Conservation (phyloP, 192 early-diverging fungal genomes). For the Pilobolus umbonatus region DNA sequence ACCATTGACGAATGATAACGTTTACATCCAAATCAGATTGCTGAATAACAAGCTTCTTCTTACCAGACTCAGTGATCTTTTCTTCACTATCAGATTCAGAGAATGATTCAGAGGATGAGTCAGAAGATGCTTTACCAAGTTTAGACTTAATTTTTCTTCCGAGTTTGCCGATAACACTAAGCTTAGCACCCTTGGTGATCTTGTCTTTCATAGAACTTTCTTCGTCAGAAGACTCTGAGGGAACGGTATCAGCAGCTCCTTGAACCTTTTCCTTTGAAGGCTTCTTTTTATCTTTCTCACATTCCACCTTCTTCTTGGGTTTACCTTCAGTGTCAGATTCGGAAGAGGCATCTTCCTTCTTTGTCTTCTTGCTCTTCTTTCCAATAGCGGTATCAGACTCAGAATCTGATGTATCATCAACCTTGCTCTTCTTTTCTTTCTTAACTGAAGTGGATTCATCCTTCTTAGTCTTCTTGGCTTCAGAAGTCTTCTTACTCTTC, state of each 20-base stretch:
- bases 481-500: slow-evolving; percentile 1
- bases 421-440: background rate
- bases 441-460: background rate
- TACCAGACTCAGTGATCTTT: background rate
- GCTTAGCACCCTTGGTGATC: background rate
- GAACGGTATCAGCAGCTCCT: too few relatives aligned
- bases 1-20: slow-evolving; percentile 7
- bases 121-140: background rate
- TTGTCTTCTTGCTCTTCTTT: background rate
- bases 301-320: too few relatives aligned
- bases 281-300: slow-evolving; percentile 9
- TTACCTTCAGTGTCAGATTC: background rate
- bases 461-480: background rate
- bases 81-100: background rate
- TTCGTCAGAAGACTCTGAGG: background rate
- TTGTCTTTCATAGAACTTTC: background rate
- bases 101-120: background rate
- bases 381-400: background rate
- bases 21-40: slow-evolving; percentile 4
- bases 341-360: background rate
- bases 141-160: background rate
- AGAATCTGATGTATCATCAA: background rate
- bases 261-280: background rate
- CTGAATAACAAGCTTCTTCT: background rate
- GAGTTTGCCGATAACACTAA: background rate